Evolutionary conservation across 352 stramenopile species (phyloP), one percentile per base, ranked within the genome.

Genomic region (Blastocystis sp.): DNA sequence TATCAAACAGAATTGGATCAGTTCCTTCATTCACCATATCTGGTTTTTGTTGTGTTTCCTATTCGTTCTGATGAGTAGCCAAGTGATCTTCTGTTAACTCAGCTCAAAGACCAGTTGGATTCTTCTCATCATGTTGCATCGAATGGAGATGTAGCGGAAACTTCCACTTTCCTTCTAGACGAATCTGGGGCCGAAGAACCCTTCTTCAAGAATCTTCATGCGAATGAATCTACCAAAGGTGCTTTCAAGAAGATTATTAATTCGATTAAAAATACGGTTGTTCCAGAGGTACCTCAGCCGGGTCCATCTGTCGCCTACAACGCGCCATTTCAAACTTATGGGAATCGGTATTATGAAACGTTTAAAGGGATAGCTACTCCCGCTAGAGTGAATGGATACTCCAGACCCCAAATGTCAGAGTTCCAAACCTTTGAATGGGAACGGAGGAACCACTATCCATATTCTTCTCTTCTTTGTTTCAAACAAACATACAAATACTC

Each of bases 401-500:
- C 3, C 7, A n/a, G 19, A 9, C 29, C 29, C 19, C 61, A 73
- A 73, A 73, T 12, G 11, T 32, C 24, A 14, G 12, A 69, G 59
- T 46, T 46, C 3, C 27, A 69, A 21, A 7, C 14, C 4, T 46
- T 69, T 39, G 59, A 69, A 69, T n/a, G 32, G 24, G 24, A 78
- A 78, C 29, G 11, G 9, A 54, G 42, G 39, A 24, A 58, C 4
- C 9, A 58, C 32, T 29, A 39, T 27, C 6, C 21, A 24, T 78
- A 54, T 3, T 58, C 12, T 78, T 35, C 2, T 0, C 19, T 35
- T 29, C 16, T 16, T 37, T 78, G 66, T 78, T 78, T 54, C 24
- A 59, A 29, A 78, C 37, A 78, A 51, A 78, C 4, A 57, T 46
- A 11, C 19, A 24, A 83, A 52, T 16, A 83, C 71, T 83, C 71